Conservation (phyloP, 2,329 filamentous ascomycete species). For the Juglanconis oblonga region DNA sequence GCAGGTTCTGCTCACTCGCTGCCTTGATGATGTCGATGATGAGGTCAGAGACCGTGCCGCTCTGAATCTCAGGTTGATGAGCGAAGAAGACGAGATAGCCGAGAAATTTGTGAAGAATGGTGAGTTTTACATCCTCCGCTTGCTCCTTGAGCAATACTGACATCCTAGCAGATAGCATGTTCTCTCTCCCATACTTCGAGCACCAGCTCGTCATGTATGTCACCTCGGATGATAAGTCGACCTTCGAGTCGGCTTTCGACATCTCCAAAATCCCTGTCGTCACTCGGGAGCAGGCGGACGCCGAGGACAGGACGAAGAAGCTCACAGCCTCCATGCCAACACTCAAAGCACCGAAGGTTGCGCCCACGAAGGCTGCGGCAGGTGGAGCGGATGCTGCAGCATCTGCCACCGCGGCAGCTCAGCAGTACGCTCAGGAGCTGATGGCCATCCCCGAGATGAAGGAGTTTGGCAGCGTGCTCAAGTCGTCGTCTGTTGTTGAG, state of each 20-base stretch:
- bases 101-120: constrained; percentile 89
- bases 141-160: not conserved
- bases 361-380: constrained; percentile 68
- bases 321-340: constrained; percentile 89
- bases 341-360: constrained; percentile 85
- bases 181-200: constrained; percentile 90
- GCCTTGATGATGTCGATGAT: constrained; percentile 94
- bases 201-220: constrained; percentile 98
- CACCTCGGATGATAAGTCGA: constrained; percentile 82
- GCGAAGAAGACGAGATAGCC: constrained; percentile 84
- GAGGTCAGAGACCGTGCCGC: constrained; percentile 96
- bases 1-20: constrained; percentile 84
- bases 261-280: constrained; percentile 88
- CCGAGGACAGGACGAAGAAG: constrained; percentile 96
- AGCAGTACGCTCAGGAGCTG: constrained; percentile 86
- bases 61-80: constrained; percentile 87
- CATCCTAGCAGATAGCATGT: constrained; percentile 71
- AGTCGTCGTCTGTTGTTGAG: constrained; percentile 81
- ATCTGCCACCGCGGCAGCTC: constrained; percentile 73
- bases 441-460: constrained; percentile 87
- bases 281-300: constrained; percentile 91
- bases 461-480: constrained; percentile 85
- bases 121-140: constrained; percentile 37
- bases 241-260: constrained; percentile 84
- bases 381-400: constrained; percentile 72